A percentile compares a stretch with the other conserved stretches of the same genome.
phyloP scores from a whole-genome alignment of 2,329 filamentous ascomycete species.

The Juglanconis oblonga region DNA sequence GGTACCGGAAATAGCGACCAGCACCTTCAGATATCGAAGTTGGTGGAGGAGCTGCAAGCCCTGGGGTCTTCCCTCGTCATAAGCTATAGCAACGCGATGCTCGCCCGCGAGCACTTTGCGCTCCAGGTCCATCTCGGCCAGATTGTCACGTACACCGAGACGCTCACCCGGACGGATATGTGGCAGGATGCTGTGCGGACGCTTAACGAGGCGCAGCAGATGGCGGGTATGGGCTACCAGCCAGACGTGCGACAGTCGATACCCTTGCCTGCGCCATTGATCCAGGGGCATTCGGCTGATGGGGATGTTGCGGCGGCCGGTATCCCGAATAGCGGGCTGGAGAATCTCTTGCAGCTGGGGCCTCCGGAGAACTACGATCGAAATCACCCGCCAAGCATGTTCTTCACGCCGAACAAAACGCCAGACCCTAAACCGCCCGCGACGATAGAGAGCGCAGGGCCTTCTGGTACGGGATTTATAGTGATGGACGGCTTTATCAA shows the following conservation, averaged over 20 bases:
- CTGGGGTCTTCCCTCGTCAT: constrained; percentile 14
- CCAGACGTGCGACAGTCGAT: neutral
- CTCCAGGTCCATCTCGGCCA: constrained; percentile 18
- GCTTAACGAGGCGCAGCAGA: constrained; percentile 1
- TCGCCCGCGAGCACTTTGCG: constrained; percentile 17
- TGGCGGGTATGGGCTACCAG: neutral
- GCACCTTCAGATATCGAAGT: constrained; percentile 9
- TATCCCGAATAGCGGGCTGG: neutral
- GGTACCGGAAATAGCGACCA: neutral
- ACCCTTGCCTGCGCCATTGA: neutral
- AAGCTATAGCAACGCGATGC: constrained; percentile 16
- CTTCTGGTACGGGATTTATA: constrained; percentile 4
- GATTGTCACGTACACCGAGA: constrained; percentile 12
- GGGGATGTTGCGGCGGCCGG: neutral
- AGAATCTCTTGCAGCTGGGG: neutral
- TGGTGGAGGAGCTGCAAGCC: constrained; percentile 11
- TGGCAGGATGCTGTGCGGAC: constrained; percentile 15
- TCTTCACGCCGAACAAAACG: neutral
- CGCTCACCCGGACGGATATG: constrained; percentile 4
- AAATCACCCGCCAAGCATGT: neutral
- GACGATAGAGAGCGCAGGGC: neutral
- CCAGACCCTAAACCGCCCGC: neutral
- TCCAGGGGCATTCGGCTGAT: neutral
- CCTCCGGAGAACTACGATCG: neutral
- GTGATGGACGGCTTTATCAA: constrained; percentile 8